Conservation (phyloP, 441 rosid species). For the Geranium incanum region DNA sequence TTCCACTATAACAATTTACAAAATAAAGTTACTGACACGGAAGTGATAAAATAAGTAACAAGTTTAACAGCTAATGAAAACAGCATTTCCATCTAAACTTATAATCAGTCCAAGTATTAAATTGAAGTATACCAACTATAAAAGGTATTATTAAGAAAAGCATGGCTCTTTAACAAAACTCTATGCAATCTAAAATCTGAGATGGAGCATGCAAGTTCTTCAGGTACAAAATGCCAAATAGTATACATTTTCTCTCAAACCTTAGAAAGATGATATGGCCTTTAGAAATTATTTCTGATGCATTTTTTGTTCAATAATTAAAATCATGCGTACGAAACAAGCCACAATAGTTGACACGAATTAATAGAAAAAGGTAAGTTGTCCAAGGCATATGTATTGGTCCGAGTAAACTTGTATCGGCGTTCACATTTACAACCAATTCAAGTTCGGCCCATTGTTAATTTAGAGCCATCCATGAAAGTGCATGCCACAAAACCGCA, state of each 20-base stretch:
- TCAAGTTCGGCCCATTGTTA: neutral
- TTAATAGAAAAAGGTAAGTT: neutral
- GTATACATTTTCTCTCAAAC: neutral
- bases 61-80: neutral
- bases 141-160: neutral
- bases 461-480: conserved; percentile 6
- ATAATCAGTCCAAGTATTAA: neutral
- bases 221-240: neutral
- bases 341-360: neutral
- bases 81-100: conserved; percentile 1
- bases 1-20: neutral
- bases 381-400: neutral
- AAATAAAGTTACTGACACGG: neutral
- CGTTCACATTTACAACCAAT: neutral
- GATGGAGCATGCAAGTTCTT: neutral
- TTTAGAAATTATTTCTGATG: neutral
- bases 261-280: neutral
- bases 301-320: neutral
- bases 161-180: neutral
- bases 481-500: neutral
- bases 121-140: neutral
- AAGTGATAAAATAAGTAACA: neutral
- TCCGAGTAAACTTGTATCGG: neutral
- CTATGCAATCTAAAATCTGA: neutral
- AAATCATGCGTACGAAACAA: neutral